Percentiles rank a stretch among this genome's conserved stretches.
Conservation (phyloP, 352 stramenopile species). For the Hyaloperonospora arabidopsidis region DNA sequence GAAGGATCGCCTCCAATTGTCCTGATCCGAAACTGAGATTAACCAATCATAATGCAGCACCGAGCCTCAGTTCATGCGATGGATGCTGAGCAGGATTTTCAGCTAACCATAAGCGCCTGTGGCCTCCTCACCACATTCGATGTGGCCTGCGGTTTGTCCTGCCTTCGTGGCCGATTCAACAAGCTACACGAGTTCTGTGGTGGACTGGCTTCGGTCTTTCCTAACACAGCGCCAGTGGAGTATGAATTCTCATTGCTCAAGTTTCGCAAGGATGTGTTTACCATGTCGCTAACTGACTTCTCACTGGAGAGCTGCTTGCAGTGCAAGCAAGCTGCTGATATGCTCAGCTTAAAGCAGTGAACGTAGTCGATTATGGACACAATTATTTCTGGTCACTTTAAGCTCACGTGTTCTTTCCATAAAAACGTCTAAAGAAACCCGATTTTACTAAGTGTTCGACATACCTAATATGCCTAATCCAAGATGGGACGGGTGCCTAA, state of each 20-base stretch:
- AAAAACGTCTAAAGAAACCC: not conserved
- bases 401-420: not conserved
- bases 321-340: not conserved
- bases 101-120: not conserved
- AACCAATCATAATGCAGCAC: not conserved
- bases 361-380: not conserved
- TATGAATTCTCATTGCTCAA: not conserved
- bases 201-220: not conserved
- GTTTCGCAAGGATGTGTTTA: not conserved
- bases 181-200: not conserved
- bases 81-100: not conserved
- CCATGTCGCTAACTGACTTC: not conserved
- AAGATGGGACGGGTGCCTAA: slow-evolving; percentile 11
- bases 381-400: not conserved
- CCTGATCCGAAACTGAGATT: not conserved
- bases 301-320: not conserved
- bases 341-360: not conserved
- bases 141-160: not conserved
- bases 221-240: not conserved
- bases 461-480: not conserved
- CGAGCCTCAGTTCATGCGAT: not conserved
- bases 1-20: not conserved
- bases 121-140: not conserved
- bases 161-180: not conserved
- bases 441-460: not conserved